Evolutionary conservation across 2,329 filamentous ascomycete species (phyloP).

Genomic region (Pseudocercospora cruenta): DNA sequence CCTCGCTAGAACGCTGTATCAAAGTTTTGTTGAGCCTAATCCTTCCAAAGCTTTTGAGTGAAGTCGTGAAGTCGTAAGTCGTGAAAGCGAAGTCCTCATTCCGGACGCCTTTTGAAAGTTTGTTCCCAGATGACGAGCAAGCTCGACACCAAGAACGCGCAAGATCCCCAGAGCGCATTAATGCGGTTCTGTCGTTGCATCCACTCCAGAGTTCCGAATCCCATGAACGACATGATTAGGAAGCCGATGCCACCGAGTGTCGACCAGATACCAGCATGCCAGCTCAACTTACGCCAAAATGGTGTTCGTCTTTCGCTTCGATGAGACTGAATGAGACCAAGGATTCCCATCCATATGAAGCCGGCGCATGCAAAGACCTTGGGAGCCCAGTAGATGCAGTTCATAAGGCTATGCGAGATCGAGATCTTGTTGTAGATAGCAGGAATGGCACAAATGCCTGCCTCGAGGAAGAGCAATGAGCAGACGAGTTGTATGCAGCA

Average conservation of each 20-base stretch:
- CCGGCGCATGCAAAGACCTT: not conserved
- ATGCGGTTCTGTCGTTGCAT: not conserved
- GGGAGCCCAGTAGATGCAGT: not conserved
- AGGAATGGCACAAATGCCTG: not conserved
- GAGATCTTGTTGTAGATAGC: not conserved
- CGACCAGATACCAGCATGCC: not conserved
- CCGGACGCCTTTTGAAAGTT: not conserved
- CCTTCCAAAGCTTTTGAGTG: not conserved
- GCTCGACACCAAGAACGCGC: conserved; percentile 1
- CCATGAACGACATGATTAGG: not conserved
- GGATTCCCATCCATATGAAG: not conserved
- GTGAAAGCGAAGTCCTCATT: not conserved
- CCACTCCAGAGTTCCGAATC: not conserved
- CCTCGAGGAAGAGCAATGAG: not conserved
- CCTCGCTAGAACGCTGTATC: not conserved
- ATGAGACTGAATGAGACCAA: not conserved
- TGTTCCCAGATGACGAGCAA: not conserved
- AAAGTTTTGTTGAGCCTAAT: not conserved
- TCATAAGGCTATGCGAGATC: not conserved
- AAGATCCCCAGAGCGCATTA: not conserved
- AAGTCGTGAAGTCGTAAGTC: not conserved
- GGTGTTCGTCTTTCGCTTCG: not conserved
- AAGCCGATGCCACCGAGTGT: not conserved
- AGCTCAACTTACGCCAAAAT: not conserved
- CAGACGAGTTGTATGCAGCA: not conserved